Base-by-base conservation (phyloP, 176 grass and related monocot genomes). In the Stipa capillata region DNA sequence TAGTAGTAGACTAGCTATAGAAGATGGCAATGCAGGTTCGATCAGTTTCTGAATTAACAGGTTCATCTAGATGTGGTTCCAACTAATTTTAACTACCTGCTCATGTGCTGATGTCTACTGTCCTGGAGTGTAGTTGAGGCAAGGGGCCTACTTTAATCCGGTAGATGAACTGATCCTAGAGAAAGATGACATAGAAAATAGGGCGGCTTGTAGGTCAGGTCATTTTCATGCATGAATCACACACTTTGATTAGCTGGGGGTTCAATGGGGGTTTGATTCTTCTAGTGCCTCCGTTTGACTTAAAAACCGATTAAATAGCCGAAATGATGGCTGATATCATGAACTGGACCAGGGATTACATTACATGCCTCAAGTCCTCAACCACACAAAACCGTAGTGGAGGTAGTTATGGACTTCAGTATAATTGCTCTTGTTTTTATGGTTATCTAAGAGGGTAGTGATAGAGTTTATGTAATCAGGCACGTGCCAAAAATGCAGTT, bases 161-260 rank as follows among this genome's bases (percentile, higher is more conserved):
- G 87, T 89, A 89, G 82, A 82, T 89, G 83, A 82, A 70, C 71
- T 49, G 66, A 89, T 85, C 39, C 32, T 55, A 20, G 53, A 85
- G 53, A 82, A 89, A 72, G 3, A 57, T 82, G 82, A 18, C 72
- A 64, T 21, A 40, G 3, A 75, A 65, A 29, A 28, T 21, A 52
- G 14, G 59, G 73, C 8, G 16, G 51, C 70, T 36, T 88, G 6
- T 7, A 81, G 70, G 27, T 76, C 70, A 20, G 67, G 67, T 48
- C 67, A 70, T 18, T 32, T 29, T 70, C 67, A 48, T 70, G 42
- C 67, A 70, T 60, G 44, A 41, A 5, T 83, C 73, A 83, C 7
- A 53, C 50, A 28, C 7, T 76, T 74, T 52, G 8, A 33, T 52
- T 61, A 28, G 48, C 52, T 68, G 18, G n/a, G 67, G 49, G 45